Percentiles rank a stretch among this genome's conserved stretches.
Conservation (phyloP, 768 basidiomycete species). For the Mycena rebaudengoi region DNA sequence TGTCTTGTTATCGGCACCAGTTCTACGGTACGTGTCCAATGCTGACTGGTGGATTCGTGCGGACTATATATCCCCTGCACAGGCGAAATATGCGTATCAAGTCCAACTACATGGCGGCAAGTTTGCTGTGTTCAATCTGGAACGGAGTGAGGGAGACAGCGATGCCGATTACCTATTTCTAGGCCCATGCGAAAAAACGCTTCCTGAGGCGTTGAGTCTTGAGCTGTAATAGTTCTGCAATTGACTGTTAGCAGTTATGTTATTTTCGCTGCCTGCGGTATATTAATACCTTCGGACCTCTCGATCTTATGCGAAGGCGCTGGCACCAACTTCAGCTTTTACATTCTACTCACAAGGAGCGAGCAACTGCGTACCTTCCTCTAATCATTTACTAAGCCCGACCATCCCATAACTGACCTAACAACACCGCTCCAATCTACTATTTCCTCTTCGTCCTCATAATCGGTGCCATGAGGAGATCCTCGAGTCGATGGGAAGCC, state of each 20-base stretch:
- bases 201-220: constrained; percentile 21
- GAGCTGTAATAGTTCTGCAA: not conserved
- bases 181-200: constrained; percentile 39
- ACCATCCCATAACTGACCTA: too few relatives aligned
- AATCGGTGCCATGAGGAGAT: too few relatives aligned
- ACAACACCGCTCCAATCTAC: too few relatives aligned
- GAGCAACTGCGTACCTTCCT: constrained; percentile 64
- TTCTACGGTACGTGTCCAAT: constrained; percentile 32
- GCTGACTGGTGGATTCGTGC: not conserved
- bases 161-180: constrained; percentile 44
- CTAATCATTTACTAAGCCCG: too few relatives aligned
- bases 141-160: constrained; percentile 27
- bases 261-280: constrained; percentile 61
- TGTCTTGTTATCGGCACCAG: constrained; percentile 49
- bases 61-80: constrained; percentile 35
- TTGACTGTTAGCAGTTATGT: too few relatives aligned
- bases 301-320: constrained; percentile 75
- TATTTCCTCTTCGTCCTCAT: too few relatives aligned
- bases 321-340: constrained; percentile 71
- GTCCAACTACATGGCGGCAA: constrained; percentile 41
- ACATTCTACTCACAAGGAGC: constrained; percentile 25
- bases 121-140: constrained; percentile 50
- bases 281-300: constrained; percentile 84
- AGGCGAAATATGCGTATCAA: constrained; percentile 30
- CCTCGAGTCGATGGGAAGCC: not conserved